These are phyloP conservation scores for Beauveria sp. DNA, from an alignment of 2,329 filamentous ascomycete species.

Conservation along the genomic window DNA sequence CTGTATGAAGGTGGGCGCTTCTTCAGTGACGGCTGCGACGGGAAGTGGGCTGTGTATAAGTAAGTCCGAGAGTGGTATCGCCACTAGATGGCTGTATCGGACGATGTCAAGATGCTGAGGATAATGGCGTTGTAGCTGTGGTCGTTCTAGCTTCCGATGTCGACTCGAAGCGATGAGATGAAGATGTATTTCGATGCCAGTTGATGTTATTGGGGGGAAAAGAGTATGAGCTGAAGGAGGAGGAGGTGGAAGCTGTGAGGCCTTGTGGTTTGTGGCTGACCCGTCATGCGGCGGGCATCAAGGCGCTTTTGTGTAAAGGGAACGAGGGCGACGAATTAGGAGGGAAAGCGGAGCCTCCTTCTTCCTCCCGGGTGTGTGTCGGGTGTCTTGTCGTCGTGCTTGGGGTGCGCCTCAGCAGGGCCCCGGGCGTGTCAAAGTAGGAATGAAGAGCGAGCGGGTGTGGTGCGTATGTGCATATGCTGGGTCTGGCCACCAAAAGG, in stretches of 20 bases:
- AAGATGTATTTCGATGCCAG: neutral
- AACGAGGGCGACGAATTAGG: neutral
- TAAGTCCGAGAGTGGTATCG: neutral
- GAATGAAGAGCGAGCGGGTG: neutral
- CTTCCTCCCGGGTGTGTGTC: neutral
- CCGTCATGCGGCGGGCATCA: constrained; percentile 9
- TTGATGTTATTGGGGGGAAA: neutral
- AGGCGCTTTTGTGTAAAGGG: constrained; percentile 9
- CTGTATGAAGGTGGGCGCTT: neutral
- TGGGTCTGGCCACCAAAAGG: neutral
- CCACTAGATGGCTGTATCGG: neutral
- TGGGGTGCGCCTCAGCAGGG: too few species aligned
- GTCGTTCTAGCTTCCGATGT: neutral
- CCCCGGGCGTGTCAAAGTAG: too few species aligned
- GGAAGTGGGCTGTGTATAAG: constrained; percentile 10
- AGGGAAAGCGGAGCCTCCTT: constrained; percentile 7
- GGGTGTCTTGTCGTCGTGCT: too few species aligned
- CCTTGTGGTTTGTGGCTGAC: constrained; percentile 9
- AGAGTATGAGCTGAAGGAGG: neutral
- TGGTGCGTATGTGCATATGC: neutral
- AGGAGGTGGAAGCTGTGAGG: neutral
- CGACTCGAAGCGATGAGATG: neutral
- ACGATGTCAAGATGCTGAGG: neutral
- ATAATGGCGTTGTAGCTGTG: neutral
- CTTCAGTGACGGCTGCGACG: constrained; percentile 3